These are phyloP conservation scores for Mortierella alpina DNA, from an alignment of 192 early-diverging fungal genomes.

Conservation along the genomic window DNA sequence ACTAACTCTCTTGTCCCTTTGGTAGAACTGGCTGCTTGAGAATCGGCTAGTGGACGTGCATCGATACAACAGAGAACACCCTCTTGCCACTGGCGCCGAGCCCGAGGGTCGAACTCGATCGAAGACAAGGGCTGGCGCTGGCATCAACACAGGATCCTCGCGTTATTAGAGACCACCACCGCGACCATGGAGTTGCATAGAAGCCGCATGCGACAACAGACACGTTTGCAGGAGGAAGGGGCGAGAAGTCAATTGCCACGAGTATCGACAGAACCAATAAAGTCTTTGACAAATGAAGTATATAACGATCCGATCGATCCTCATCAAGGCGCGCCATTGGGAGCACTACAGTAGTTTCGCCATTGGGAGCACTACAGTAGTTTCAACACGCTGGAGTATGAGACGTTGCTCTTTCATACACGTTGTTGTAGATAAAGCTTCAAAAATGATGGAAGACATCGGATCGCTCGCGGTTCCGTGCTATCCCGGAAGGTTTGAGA, in stretches of 20 bases:
- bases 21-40: slow-evolving; percentile 37
- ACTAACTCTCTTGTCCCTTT: not conserved
- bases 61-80: slow-evolving; percentile 41
- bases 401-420: too few relatives aligned
- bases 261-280: too few relatives aligned
- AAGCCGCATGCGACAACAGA: not conserved
- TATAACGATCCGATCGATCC: too few relatives aligned
- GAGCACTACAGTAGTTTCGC: too few relatives aligned
- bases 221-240: not conserved
- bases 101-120: slow-evolving; percentile 71
- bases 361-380: too few relatives aligned
- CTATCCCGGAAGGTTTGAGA: too few relatives aligned
- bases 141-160: slow-evolving; percentile 11
- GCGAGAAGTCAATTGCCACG: not conserved
- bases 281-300: too few relatives aligned
- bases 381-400: too few relatives aligned
- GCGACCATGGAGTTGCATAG: not conserved
- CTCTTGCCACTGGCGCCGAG: slow-evolving; percentile 19
- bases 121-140: slow-evolving; percentile 16
- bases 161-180: not conserved
- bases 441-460: not conserved
- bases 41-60: slow-evolving; percentile 42
- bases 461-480: too few relatives aligned
- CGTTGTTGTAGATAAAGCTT: too few relatives aligned
- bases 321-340: too few relatives aligned